Evolutionary conservation across 768 basidiomycete species (phyloP), one percentile per base, ranked within the genome.

Genomic region (Tricholoma terreum): DNA sequence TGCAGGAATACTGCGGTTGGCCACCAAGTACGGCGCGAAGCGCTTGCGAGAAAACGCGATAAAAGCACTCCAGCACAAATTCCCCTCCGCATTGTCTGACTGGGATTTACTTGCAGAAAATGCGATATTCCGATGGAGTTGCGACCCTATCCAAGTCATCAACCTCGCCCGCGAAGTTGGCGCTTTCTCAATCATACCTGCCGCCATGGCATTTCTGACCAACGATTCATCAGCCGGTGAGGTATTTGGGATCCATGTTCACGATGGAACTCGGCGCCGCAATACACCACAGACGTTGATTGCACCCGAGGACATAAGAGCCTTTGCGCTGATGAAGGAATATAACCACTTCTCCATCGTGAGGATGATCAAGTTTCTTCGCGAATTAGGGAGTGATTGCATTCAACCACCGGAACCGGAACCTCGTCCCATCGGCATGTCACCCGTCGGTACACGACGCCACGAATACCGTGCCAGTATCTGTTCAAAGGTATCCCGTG

Each of bases 141-240:
- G 45, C 31, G 65, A 66, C 17, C 54, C 59, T 7, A 52, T 62
- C 2, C 33, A 46, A 3, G 52, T 62, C 2, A 62, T 66, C 45
- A 66, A 66, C 52, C 59, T 66, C 30, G 65, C 61, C 1, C 63
- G 65, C 12, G 45, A 61, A 22, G 60, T 62, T 12, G 14, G 17
- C 0, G 61, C 65, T 1, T 58, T 58, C 48, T 55, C 56, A 4
- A 55, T 64, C 46, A 56, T 66, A 22, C 65, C 65, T 5, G 52
- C 61, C 0, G 65, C 65, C 21, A 64, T 66, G 63, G 65, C 65
- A 15, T 55, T 58, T 43, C 55, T 66, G 4, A 56, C 61, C 5
- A 64, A 66, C 54, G 61, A 63, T 22, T 51, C 58, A 46, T 62
- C 61, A 10, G 62, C 62, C 2, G 59, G 63, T 10, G 62, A 66